Evolutionary conservation across 1,284 basidiomycete species (phyloP), one percentile per base, ranked within the genome.

Genomic region (Sporisorium iseilematis-ciliati): DNA sequence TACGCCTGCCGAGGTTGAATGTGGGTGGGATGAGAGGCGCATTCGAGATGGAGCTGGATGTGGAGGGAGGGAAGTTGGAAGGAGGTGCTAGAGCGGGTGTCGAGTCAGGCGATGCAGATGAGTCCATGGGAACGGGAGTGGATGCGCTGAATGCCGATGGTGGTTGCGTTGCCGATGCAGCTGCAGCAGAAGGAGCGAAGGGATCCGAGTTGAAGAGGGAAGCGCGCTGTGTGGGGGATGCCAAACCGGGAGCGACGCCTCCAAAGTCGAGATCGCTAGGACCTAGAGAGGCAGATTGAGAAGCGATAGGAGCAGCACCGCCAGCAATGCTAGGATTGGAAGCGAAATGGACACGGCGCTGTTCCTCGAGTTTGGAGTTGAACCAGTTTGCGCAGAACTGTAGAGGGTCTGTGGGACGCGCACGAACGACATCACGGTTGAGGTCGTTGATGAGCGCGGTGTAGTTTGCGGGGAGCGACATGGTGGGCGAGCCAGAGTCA

Each of bases 341-440:
- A 6, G 88, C 84, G 20, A 70, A 54, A 51, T 92, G 88, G 57
- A 89, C 85, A 87, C 93, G 90, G 68, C 91, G 89, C 83, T 95
- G 92, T 83, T 95, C 91, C 84, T 94, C 92, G 64, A 95, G 88
- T 65, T 93, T 90, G 65, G 89, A 88, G 83, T 95, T 92, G 87
- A 97, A 97, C 95, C 95, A 98, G 84, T 91, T 94, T 56, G 95
- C 91, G 82, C 93, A 96, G 87, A 93, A 97, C 86, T 97, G 95
- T 56, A 97, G 90, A 4, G 92, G 90, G 84, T 97, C 95, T 79
- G 90, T 90, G 20, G 95, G 95, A 81, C 94, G 92, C 18, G 91
- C 92, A 73, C 92, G 90, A 42, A 92, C 88, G 52, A 90, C 90
- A 86, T 97, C 95, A 82, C 93, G 91, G 77, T 93, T 92, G 70